Conservation (phyloP, 148 eudicot genomes). For the Chenopodium formosanum region DNA sequence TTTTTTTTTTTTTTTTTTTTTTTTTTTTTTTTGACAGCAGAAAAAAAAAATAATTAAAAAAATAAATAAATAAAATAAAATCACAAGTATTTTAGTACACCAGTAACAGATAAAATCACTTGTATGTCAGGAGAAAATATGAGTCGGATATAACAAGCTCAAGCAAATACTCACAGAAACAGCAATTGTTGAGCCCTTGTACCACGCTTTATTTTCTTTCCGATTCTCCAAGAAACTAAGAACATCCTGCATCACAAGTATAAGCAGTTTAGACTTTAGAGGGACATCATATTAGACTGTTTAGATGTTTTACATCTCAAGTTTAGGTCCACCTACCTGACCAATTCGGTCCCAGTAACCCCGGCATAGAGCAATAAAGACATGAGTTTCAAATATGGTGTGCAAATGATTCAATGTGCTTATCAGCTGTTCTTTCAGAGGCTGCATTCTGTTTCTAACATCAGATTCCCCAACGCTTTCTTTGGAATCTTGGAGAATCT, state of each 20-base stretch:
- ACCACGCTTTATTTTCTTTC: slow-evolving; percentile 86
- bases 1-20: too few species aligned
- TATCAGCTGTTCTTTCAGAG: slow-evolving; percentile 58
- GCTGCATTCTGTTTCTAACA: slow-evolving; percentile 67
- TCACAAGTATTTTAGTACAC: background rate
- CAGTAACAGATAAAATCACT: background rate
- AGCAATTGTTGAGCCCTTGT: slow-evolving; percentile 67
- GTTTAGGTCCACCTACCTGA: slow-evolving; percentile 41
- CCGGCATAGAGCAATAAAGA: slow-evolving; percentile 63
- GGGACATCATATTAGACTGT: too few species aligned
- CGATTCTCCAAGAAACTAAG: slow-evolving; percentile 75
- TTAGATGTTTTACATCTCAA: background rate
- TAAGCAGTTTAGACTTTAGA: background rate
- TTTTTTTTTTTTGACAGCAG: too few species aligned
- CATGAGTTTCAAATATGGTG: slow-evolving; percentile 54
- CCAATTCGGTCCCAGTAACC: slow-evolving; percentile 91
- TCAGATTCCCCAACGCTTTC: slow-evolving; percentile 60
- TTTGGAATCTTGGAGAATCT: slow-evolving; percentile 81
- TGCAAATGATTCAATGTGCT: slow-evolving; percentile 66
- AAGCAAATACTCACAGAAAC: slow-evolving; percentile 59
- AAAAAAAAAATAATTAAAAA: too few species aligned
- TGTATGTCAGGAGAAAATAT: too few species aligned
- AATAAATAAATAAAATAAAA: too few species aligned
- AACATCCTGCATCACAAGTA: slow-evolving; percentile 55
- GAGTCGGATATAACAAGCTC: background rate